Base-by-base conservation (phyloP, 352 stramenopile species). In the Phytophthora multivora region DNA sequence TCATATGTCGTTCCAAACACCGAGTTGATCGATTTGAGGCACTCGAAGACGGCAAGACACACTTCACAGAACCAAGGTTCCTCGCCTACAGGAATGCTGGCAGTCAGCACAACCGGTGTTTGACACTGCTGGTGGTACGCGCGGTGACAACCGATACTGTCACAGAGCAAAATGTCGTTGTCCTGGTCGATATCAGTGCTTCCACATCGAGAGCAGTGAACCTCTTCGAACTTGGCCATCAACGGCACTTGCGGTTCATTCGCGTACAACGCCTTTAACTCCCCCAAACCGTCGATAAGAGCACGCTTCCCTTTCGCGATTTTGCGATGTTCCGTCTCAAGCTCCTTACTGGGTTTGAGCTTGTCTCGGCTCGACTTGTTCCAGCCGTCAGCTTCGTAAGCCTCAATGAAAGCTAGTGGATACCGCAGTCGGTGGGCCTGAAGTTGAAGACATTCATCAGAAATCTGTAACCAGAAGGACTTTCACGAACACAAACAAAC, bases 151-250 rank as follows among this genome's bases (percentile, higher is more conserved):
- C 82, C 80, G 16, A 68, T 49, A 59, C 71, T 90, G 40, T 96
- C 87, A 25, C 87, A 96, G 33, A 96, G 66, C 40, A 96, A 63
- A 56, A 96, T 96, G 41, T 96, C 87, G 43, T 96, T 94, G 63
- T 88, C 79, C 7, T 74, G 69, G 3, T 74, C 65, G 11, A 86
- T 88, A 2, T 90, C 75, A 0, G 87, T 91, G 35, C 65, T 76
- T 10, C 68, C 75, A 35, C 87, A 96, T 12, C 77, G 80, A 40
- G 87, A 93, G 49, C 87, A 96, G 50, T 90, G 80, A 39, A 96
- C 91, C 26, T 88, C 79, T 43, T 71, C 66, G 3, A 82, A 66
- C 30, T 75, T 61, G 8, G 75, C 54, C 21, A 88, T 67, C 16
- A 69, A 71, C 33, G 79, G 67, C 30, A 89, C 76, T 50, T 80